Percentiles rank a stretch among this genome's conserved stretches.
phyloP scores from a whole-genome alignment of 2,329 filamentous ascomycete genomes.

The Fusarium annulatum region DNA sequence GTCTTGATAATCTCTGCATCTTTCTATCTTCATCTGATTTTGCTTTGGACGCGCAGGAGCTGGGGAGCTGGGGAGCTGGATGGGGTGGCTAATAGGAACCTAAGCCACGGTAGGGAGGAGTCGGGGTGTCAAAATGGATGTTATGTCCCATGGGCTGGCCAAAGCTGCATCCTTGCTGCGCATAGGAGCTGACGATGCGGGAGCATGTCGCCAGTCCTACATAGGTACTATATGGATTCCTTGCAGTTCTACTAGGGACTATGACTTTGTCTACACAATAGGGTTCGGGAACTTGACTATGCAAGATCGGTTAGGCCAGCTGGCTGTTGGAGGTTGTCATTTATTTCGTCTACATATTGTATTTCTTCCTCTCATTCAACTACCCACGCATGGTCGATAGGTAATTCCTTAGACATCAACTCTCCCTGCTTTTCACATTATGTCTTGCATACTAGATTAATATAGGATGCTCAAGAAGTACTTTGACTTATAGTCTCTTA shows the following conservation, averaged over 20 bases:
- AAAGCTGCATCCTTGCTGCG: slow-evolving; percentile 41
- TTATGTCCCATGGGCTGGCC: slow-evolving; percentile 37
- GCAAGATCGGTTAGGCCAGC: slow-evolving; percentile 16
- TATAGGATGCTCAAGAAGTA: slow-evolving; percentile 26
- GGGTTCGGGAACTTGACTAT: neutral
- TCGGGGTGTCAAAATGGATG: slow-evolving; percentile 45
- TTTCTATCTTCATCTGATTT: slow-evolving; percentile 33
- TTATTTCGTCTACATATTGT: slow-evolving; percentile 26
- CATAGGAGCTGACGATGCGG: slow-evolving; percentile 28
- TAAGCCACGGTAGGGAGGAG: slow-evolving; percentile 43
- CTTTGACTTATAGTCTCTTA: neutral
- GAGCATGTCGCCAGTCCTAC: slow-evolving; percentile 20
- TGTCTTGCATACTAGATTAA: slow-evolving; percentile 22
- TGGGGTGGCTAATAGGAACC: slow-evolving; percentile 35
- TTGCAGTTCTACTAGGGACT: slow-evolving; percentile 9
- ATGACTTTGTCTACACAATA: neutral
- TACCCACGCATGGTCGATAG: slow-evolving; percentile 27
- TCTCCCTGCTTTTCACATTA: slow-evolving; percentile 15
- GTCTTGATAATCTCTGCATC: slow-evolving; percentile 31
- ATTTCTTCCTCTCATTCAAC: slow-evolving; percentile 12
- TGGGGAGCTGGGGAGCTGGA: slow-evolving; percentile 46
- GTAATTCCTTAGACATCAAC: slow-evolving; percentile 24
- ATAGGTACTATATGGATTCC: neutral
- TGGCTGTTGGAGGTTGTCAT: slow-evolving; percentile 35
- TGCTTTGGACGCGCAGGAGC: slow-evolving; percentile 43